Evolutionary conservation across 371 early-diverging fungal species (phyloP).

Genomic region (Apophysomyces variabilis): DNA sequence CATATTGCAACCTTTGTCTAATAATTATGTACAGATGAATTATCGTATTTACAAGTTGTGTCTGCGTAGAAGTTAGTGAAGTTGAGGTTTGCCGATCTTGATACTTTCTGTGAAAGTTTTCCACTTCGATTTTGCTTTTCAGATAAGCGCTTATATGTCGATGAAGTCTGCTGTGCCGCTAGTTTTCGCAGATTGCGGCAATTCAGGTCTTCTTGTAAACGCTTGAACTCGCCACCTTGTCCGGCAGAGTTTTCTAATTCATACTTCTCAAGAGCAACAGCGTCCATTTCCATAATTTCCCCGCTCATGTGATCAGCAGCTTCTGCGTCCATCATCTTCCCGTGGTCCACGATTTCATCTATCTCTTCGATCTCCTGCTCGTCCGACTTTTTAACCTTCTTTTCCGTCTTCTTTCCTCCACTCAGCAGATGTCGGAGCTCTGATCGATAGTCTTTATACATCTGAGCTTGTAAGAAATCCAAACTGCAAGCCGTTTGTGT

Average conservation of each 20-base stretch:
- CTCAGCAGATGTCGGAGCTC: constrained; percentile 12
- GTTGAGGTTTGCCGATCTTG: too few species aligned
- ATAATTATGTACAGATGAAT: too few species aligned
- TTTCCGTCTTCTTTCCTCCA: constrained; percentile 35
- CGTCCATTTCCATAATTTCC: background rate
- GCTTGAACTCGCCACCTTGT: too few species aligned
- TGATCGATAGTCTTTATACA: constrained; percentile 35
- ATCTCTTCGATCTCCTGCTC: background rate
- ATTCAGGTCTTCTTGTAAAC: too few species aligned
- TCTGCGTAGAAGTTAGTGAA: too few species aligned
- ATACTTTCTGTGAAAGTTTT: too few species aligned
- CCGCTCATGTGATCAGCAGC: background rate
- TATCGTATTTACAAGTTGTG: too few species aligned
- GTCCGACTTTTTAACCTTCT: constrained; percentile 17
- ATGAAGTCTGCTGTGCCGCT: background rate
- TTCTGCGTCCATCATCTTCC: background rate
- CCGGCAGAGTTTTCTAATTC: too few species aligned
- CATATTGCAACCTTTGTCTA: too few species aligned
- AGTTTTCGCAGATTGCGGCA: background rate
- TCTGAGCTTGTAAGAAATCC: constrained; percentile 43
- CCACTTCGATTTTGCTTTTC: too few species aligned
- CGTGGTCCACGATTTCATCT: background rate
- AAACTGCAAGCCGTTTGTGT: constrained; percentile 19
- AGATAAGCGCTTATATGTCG: too few species aligned
- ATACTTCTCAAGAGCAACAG: background rate